Evolutionary conservation across 2,329 filamentous ascomycete genomes (phyloP).

Genomic region (Aaosphaeria arxii): DNA sequence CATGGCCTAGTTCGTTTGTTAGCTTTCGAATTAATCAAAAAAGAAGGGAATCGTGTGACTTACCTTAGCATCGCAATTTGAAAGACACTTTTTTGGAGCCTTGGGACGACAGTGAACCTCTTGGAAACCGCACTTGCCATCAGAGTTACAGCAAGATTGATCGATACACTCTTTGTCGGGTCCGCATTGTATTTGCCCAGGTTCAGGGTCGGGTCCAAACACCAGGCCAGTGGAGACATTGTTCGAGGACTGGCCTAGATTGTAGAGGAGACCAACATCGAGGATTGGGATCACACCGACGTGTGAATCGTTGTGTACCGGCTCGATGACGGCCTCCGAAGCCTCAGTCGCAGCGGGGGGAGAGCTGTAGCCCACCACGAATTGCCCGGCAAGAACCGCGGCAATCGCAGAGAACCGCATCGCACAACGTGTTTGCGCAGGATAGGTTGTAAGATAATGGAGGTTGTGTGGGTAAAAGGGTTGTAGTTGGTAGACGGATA

Average conservation of each 20-base stretch:
- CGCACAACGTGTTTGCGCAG: too few relatives aligned
- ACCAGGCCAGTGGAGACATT: background rate
- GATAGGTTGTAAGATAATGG: too few relatives aligned
- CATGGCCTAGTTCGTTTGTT: background rate
- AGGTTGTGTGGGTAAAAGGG: too few relatives aligned
- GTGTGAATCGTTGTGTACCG: too few relatives aligned
- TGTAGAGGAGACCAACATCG: background rate
- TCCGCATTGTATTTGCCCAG: background rate
- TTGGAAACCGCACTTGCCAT: conserved; percentile 1
- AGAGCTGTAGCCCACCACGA: too few relatives aligned
- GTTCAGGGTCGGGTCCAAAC: background rate
- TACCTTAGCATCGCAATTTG: conserved; percentile 1
- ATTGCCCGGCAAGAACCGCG: too few relatives aligned
- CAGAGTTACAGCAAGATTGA: conserved; percentile 2
- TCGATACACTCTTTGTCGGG: background rate
- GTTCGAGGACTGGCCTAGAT: background rate
- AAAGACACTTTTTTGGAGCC: background rate
- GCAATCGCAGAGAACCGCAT: too few relatives aligned
- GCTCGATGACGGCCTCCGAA: too few relatives aligned
- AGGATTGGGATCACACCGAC: background rate
- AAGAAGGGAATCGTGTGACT: background rate
- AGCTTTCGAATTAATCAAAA: background rate
- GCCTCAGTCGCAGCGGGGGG: too few relatives aligned
- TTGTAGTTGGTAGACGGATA: too few relatives aligned
- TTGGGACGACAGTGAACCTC: background rate